Evolutionary conservation across 1,284 basidiomycete genomes (phyloP), one percentile per base, ranked within the genome.

Genomic region (Tremellales sp.): DNA sequence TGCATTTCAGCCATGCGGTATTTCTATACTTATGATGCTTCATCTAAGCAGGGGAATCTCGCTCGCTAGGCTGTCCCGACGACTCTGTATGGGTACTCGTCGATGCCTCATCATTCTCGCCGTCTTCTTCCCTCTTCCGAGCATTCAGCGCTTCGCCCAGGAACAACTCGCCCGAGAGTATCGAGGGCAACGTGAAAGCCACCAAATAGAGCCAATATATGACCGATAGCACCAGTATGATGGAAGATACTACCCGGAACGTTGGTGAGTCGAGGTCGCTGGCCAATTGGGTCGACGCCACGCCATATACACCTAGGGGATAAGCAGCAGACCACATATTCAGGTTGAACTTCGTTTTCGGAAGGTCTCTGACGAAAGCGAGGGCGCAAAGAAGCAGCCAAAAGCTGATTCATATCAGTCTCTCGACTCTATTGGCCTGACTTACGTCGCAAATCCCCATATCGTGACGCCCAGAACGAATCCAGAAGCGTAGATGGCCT

Each of bases 251-350:
- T 19, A 51, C 53, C 26, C 43, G 38, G 41, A 55, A 53, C 3
- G 50, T 50, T 8, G 53, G 36, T 7, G 56, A 57, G 54, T 55
- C 50, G 18, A 57, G 43, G 29, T 51, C 52, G 28, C 32, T 47
- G 12, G 53, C 53, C 36, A 57, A 33, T 28, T 57, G 50, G 18
- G 47, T 44, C 19, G 40, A 47, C 3, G 48, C 53, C 21, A 57
- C 29, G 31, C 56, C 56, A 31, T 55, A 55, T 5, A 44, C 42
- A 1, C 50, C 53, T 14, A 55, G 29, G 3, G 56, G 53, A 31
- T 55, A 57, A 4, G 50, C 48, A 14, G 43, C 47, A 4, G 53
- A 52, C 56, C 56, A 57, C 53, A 55, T 57, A 32, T 49, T 50
- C 13, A 57, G 25, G 26, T 44, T 55, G 50, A 52, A 55, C 1